A percentile compares a stretch with the other conserved stretches of the same genome.
These are phyloP conservation scores for Zygosaccharomyces kombuchaensis DNA, from an alignment of 805 yeast genomes.

Conservation along the genomic window DNA sequence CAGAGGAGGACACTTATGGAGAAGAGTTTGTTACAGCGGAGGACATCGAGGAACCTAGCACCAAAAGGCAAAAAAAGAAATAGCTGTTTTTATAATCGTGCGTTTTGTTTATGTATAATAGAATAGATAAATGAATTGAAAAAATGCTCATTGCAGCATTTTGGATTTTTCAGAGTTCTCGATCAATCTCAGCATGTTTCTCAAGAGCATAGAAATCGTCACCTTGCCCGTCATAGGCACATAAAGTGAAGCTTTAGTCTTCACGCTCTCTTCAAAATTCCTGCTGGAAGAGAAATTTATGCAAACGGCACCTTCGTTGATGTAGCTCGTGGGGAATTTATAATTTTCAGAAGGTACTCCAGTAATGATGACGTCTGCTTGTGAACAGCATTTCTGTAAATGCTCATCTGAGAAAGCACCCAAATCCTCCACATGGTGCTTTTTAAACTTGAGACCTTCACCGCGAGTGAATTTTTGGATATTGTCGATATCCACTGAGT, in stretches of 20 bases:
- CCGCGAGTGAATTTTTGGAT: constrained; percentile 93
- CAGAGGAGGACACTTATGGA: constrained; percentile 27
- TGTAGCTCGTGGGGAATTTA: constrained; percentile 78
- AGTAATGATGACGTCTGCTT: constrained; percentile 88
- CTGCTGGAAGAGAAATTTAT: constrained; percentile 86
- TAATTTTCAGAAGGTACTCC: constrained; percentile 86
- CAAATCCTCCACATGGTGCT: constrained; percentile 74
- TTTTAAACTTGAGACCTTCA: constrained; percentile 72
- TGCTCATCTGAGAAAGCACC: constrained; percentile 37
- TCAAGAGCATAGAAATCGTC: constrained; percentile 87
- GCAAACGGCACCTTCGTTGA: constrained; percentile 84
- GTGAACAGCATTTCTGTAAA: constrained; percentile 60
- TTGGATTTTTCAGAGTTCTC: constrained; percentile 48
- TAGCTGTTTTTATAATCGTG: not conserved
- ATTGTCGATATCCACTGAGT: constrained; percentile 82
- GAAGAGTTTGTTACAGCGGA: constrained; percentile 36
- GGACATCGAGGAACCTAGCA: constrained; percentile 31
- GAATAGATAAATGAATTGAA: not conserved
- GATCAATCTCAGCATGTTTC: constrained; percentile 80
- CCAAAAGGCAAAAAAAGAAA: constrained; percentile 31
- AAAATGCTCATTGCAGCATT: constrained; percentile 4
- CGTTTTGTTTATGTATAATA: constrained; percentile 1
- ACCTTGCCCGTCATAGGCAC: constrained; percentile 97
- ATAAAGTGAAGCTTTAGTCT: constrained; percentile 80
- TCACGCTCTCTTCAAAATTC: constrained; percentile 80